phyloP scores from a whole-genome alignment of 805 yeast genomes.

The Metschnikowia matae region DNA sequence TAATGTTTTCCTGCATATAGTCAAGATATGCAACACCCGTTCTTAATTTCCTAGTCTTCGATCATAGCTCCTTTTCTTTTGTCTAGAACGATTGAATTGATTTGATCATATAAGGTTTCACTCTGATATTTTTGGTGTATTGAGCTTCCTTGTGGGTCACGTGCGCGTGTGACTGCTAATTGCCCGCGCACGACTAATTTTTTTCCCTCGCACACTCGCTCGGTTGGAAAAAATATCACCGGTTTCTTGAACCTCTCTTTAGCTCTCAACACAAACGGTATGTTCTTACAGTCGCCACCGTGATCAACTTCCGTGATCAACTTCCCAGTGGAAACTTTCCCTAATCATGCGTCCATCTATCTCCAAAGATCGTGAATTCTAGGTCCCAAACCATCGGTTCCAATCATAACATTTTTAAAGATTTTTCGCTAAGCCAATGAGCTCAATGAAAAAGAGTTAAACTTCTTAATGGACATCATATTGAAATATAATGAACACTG shows the following conservation, averaged over 20 bases:
- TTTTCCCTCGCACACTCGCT: conserved; percentile 12
- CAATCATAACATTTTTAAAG: too few relatives aligned
- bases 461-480: background rate
- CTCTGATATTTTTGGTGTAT: background rate
- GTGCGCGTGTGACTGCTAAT: conserved; percentile 19
- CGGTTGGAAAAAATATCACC: conserved; percentile 10
- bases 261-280: conserved; percentile 16
- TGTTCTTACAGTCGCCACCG: conserved; percentile 6
- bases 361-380: conserved; percentile 52
- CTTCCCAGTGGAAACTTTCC: conserved; percentile 78
- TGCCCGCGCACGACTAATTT: conserved; percentile 14
- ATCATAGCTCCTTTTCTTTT: background rate
- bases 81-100: background rate
- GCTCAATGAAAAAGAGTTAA: background rate
- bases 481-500: background rate
- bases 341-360: conserved; percentile 99
- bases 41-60: background rate
- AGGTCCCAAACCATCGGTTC: too few relatives aligned
- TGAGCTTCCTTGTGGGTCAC: conserved; percentile 2
- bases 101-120: too few relatives aligned
- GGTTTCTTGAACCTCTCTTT: conserved; percentile 3
- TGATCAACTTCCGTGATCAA: conserved; percentile 35
- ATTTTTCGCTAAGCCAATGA: background rate
- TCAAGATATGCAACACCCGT: too few relatives aligned
- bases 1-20: too few relatives aligned